Conservation (phyloP, 2,329 filamentous ascomycete genomes). For the Moelleriella libera region DNA sequence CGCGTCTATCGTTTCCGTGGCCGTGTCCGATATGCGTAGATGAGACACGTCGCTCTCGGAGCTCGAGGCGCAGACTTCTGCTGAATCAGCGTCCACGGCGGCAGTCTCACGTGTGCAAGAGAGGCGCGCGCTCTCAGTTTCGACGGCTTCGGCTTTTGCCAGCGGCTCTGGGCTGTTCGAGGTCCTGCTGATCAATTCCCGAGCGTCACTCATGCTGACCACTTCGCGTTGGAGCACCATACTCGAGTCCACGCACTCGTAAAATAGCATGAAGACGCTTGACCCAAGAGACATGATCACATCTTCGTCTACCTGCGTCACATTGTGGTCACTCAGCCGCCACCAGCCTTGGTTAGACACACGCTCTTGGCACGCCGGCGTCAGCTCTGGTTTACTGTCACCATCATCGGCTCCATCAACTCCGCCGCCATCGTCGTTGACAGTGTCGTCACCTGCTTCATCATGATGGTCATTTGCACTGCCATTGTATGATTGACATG, state of each 20-base stretch:
- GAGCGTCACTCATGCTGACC: conserved; percentile 9
- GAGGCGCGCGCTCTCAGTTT: neutral
- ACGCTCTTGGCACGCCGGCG: neutral
- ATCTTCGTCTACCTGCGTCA: conserved; percentile 58
- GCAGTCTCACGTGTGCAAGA: neutral
- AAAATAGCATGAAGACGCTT: conserved; percentile 95
- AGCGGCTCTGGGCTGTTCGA: neutral
- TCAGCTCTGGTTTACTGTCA: conserved; percentile 4
- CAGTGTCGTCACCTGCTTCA: neutral
- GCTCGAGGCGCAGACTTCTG: conserved; percentile 1
- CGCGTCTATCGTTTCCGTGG: neutral
- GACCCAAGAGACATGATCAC: conserved; percentile 55
- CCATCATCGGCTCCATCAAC: conserved; percentile 2
- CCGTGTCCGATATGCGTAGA: neutral
- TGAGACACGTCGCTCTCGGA: conserved; percentile 2
- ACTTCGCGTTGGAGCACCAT: conserved; percentile 26
- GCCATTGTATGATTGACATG: neutral
- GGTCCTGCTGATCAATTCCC: neutral
- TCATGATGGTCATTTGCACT: neutral
- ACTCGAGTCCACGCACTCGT: conserved; percentile 55
- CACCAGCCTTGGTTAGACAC: conserved; percentile 58
- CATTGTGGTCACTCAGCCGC: conserved; percentile 79
- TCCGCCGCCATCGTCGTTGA: neutral
- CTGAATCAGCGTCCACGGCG: too few species aligned
- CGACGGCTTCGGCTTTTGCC: neutral